A percentile compares a stretch with the other conserved stretches of the same genome.
Evolutionary conservation across 345 rosid genomes (phyloP).

Genomic region (Mercurialis annua): DNA sequence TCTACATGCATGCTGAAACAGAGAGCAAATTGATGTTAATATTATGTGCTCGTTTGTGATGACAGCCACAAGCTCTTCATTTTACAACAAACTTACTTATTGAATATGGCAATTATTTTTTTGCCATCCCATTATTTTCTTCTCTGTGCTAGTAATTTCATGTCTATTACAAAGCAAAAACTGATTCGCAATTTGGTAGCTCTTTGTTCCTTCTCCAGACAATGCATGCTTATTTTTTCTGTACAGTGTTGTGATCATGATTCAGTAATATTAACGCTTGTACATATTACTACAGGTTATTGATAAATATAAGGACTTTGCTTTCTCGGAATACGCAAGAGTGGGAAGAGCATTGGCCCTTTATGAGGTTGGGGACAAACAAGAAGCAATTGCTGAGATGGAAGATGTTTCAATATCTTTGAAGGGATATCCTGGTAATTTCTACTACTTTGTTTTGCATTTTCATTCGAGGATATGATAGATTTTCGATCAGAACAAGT

Average conservation of each 20-base stretch:
- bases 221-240: not conserved
- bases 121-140: not conserved
- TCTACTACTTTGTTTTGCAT: too few species aligned
- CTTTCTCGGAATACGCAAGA: slow-evolving; percentile 58
- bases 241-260: not conserved
- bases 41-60: not conserved
- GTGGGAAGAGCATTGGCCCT: slow-evolving; percentile 56
- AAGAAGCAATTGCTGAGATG: slow-evolving; percentile 61
- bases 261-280: not conserved
- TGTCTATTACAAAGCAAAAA: not conserved
- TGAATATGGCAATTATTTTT: not conserved
- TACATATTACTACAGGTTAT: slow-evolving; percentile 34
- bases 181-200: not conserved
- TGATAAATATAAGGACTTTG: slow-evolving; percentile 54
- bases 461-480: not conserved
- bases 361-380: slow-evolving; percentile 54
- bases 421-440: slow-evolving; percentile 57
- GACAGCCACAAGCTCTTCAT: not conserved
- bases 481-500: too few species aligned
- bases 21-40: too few species aligned
- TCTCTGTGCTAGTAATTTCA: not conserved
- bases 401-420: slow-evolving; percentile 57
- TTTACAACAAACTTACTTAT: not conserved
- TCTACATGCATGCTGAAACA: too few species aligned
- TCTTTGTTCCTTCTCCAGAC: not conserved